phyloP scores from a whole-genome alignment of 164 flowering plant species.

The Macadamia integrifolia region DNA sequence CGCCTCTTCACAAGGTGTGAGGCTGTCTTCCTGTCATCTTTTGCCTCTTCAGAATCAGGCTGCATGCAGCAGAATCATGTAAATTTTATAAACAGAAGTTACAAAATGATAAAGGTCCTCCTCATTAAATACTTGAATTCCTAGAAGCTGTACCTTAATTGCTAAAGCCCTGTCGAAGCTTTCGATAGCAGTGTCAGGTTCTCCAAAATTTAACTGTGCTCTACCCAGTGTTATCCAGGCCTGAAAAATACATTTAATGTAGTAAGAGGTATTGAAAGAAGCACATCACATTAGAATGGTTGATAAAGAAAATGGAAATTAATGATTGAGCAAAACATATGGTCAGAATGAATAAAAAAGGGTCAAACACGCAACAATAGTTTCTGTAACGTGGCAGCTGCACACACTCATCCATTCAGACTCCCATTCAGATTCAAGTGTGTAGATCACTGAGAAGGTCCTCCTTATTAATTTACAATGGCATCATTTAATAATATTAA shows the following conservation, averaged over 20 bases:
- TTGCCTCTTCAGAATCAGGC: constrained; percentile 72
- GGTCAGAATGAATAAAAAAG: no score
- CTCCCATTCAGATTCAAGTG: no score
- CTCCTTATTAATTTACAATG: no score
- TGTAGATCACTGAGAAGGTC: no score
- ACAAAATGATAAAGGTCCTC: constrained; percentile 1
- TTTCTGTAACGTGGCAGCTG: no score
- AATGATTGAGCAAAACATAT: no score
- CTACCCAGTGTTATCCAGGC: constrained; percentile 93
- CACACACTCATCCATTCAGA: no score
- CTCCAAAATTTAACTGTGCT: constrained; percentile 86
- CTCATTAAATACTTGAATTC: background rate
- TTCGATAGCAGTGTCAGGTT: constrained; percentile 73
- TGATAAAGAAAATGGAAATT: no score
- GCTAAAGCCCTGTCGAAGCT: constrained; percentile 78
- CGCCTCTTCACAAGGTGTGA: constrained; percentile 56
- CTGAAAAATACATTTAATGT: constrained; percentile 24
- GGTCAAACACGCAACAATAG: no score
- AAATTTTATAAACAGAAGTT: background rate
- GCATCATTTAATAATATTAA: no score
- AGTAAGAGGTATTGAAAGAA: background rate
- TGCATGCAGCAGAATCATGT: constrained; percentile 22
- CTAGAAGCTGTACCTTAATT: constrained; percentile 42
- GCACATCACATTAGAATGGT: background rate
- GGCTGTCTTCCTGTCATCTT: constrained; percentile 55